Percentiles rank a stretch among this genome's conserved stretches.
These are phyloP conservation scores for Podochytrium sp. DNA, from an alignment of 192 early-diverging fungal species.

Conservation along the genomic window DNA sequence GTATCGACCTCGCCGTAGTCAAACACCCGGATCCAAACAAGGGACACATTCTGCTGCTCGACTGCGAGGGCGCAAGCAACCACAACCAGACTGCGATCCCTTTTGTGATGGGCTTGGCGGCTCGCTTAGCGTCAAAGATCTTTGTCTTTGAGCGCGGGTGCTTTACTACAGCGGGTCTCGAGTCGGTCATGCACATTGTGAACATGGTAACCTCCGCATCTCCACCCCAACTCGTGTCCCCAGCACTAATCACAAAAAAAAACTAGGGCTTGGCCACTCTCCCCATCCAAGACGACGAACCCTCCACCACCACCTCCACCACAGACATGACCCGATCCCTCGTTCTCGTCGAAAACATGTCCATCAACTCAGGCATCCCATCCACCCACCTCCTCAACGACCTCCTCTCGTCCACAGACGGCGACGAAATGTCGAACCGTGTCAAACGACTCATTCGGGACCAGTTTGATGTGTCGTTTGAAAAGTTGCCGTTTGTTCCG, in stretches of 20 bases:
- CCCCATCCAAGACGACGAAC: conserved; percentile 39
- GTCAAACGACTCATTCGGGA: conserved; percentile 47
- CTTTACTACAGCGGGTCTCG: conserved; percentile 59
- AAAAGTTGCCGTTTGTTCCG: conserved; percentile 51
- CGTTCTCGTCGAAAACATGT: conserved; percentile 59
- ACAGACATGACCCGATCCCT: conserved; percentile 46
- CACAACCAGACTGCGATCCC: conserved; percentile 60
- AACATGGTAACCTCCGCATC: conserved; percentile 49
- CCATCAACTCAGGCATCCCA: conserved; percentile 56
- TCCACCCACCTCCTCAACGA: conserved; percentile 46
- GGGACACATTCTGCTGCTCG: conserved; percentile 53
- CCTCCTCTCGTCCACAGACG: conserved; percentile 49
- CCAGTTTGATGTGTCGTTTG: conserved; percentile 48
- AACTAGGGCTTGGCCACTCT: conserved; percentile 24
- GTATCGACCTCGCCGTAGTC: conserved; percentile 59
- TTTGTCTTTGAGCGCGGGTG: conserved; percentile 61
- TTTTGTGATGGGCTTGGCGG: conserved; percentile 63
- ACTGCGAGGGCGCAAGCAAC: conserved; percentile 60
- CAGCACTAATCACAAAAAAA: neutral
- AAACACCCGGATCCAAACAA: conserved; percentile 40
- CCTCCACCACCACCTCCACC: conserved; percentile 21
- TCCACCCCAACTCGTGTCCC: neutral
- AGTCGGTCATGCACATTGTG: conserved; percentile 61
- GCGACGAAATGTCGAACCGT: conserved; percentile 58
- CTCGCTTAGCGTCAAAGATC: conserved; percentile 48